Evolutionary conservation across 1,284 basidiomycete species (phyloP), one percentile per base, ranked within the genome.

Genomic region (Trichosporon sp.): DNA sequence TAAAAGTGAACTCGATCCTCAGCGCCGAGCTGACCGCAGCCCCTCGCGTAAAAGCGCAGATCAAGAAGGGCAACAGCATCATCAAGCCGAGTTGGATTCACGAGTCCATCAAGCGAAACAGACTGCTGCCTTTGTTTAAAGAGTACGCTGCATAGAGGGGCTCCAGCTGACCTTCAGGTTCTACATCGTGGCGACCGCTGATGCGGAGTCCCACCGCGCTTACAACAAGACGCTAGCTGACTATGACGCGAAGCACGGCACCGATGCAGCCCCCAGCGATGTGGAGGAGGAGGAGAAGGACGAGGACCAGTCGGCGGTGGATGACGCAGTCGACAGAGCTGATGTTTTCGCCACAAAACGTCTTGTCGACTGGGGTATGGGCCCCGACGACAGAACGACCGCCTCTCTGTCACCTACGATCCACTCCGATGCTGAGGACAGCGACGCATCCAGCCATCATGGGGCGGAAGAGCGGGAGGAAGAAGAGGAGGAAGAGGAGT

Each of bases 11-110:
- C n/a, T 66, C 65, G 34, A 23, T 0, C 27, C 2, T 38, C 8
- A 18, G 13, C 9, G 11, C 15, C 31, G 5, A 23, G 8, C 66
- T 70, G 53, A 68, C 25, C 44, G 15, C 65, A 83, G 81, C 75
- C 35, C 78, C 83, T 18, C 70, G 76, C 64, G 79, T 77, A 31
- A 81, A 78, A 87, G 76, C 85, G 87, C 75, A 89, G 88, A 80
- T 78, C 35, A 75, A 77, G 51, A 80, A 81, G 42, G 80, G 78
- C 0, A 73, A 90, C 71, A 91, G 92, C 76, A 87, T 95, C 64
- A 84, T 96, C 67, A 89, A 86, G 66, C 92, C 94, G 0, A 83
- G 87, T 34, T 97, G 93, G 93, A 85, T 97, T 64, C 79, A 86
- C 58, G 91, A 93, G 75, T 93, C 89, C n/a, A 86, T 95, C 56